Evolutionary conservation across 768 basidiomycete species (phyloP), one percentile per base, ranked within the genome.

Genomic region (Phanerochaete sordida): DNA sequence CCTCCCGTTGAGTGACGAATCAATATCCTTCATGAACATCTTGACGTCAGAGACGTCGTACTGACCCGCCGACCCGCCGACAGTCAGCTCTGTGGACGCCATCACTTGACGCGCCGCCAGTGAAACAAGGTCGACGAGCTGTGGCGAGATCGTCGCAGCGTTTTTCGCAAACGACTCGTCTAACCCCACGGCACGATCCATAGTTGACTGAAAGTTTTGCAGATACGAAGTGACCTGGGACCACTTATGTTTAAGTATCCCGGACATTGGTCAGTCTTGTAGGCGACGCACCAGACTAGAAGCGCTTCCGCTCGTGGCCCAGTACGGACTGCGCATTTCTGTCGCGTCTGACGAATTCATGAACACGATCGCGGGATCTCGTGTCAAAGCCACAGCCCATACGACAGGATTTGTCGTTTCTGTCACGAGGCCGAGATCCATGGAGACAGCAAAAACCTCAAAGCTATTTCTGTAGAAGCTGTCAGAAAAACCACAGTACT

Each of bases 301-400:
- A 28, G 44, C 39, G 16, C 27, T 43, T 7, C 23, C 19, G 28
- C 57, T 35, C 7, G 60, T 57, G 12, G 21, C 31, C 49, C 57
- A 70, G 57, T 63, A 68, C 9, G 69, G 66, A 19, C 58, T 55
- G 3, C 67, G 61, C 7, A 54, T 31, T 31, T 70, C 56, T 1
- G 39, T 24, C 3, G 26, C 26, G 6, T 64, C 64, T 3, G 50
- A 24, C 5, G 65, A 24, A 0, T 50, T 61, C 9, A 60, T 66
- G 33, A 68, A 73, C 37, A 54, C 35, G 53, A 71, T 59, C 0
- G 66, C 63, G 3, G 68, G 69, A 46, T 74, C 65, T 9, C 69
- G 60, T 3, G 66, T 61, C 48, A 65, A 64, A 4, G 72, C 72
- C 8, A 74, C 58, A 0, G 68, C 56, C 69, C 70, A 73, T 1